These are phyloP conservation scores for Gastrolobium bilobum DNA, from an alignment of 306 rosid species.

Conservation along the genomic window DNA sequence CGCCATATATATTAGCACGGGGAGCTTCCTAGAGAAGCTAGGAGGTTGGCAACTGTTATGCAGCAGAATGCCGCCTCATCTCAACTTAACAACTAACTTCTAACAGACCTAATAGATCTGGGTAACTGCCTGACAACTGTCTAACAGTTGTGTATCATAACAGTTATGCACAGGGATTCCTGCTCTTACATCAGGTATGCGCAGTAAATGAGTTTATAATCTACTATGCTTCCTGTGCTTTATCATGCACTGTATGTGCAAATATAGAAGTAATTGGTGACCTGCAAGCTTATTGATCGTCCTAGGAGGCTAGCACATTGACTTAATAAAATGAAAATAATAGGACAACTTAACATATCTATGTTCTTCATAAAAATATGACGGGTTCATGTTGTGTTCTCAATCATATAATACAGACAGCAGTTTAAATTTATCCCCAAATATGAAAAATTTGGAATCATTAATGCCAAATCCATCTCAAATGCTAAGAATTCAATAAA, in stretches of 20 bases:
- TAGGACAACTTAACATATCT: conserved; percentile 9
- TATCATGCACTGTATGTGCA: conserved; percentile 7
- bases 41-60: no score
- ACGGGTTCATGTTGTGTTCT: background rate
- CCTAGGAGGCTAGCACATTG: background rate
- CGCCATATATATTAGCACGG: no score
- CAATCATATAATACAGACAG: background rate
- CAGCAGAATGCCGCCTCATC: no score
- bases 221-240: background rate
- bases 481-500: conserved; percentile 15
- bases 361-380: background rate
- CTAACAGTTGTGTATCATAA: no score
- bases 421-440: background rate
- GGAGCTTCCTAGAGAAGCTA: no score
- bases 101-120: no score
- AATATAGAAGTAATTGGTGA: conserved; percentile 10
- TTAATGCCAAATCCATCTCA: conserved; percentile 25
- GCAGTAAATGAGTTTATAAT: no score
- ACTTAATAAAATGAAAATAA: conserved; percentile 16
- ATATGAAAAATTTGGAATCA: background rate
- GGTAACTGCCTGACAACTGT: no score
- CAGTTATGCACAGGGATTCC: no score
- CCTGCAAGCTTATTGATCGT: conserved; percentile 14
- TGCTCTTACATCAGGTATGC: no score
- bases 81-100: no score